These are phyloP conservation scores for Lycium barbarum DNA, from an alignment of 257 asterid species.

Conservation along the genomic window DNA sequence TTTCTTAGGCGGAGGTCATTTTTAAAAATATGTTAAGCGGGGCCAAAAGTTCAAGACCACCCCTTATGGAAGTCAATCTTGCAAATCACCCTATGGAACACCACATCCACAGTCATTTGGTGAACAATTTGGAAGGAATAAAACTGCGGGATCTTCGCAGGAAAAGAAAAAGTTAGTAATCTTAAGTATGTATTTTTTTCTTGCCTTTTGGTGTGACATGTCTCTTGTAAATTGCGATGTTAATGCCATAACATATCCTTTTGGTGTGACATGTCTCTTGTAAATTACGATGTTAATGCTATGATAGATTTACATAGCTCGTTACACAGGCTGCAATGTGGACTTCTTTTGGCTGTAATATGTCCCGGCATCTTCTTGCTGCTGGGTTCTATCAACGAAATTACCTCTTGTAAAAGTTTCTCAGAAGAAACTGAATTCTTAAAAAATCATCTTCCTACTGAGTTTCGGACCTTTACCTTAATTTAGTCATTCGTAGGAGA, in stretches of 20 bases:
- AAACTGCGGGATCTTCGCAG: not conserved
- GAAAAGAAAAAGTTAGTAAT: not conserved
- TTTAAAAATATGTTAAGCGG: not conserved
- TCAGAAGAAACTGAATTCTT: not conserved
- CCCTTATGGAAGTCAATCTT: not conserved
- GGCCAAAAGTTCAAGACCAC: slow-evolving; percentile 1
- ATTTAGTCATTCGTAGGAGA: not conserved
- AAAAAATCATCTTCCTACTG: slow-evolving; percentile 9
- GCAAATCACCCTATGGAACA: not conserved
- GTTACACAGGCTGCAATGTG: not conserved
- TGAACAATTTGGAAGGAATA: slow-evolving; percentile 2
- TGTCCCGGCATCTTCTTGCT: not conserved
- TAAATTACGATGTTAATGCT: not conserved
- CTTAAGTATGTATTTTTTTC: not conserved
- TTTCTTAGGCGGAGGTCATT: no score
- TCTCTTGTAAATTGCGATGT: not conserved
- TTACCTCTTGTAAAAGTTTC: not conserved
- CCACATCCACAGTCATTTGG: not conserved
- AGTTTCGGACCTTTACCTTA: not conserved
- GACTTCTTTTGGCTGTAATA: not conserved
- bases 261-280: slow-evolving; percentile 2
- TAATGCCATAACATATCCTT: not conserved
- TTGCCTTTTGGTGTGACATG: not conserved
- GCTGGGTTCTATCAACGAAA: not conserved
- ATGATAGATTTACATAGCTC: not conserved